Percentiles rank a stretch among this genome's conserved stretches.
phyloP scores from a whole-genome alignment of 2,329 filamentous ascomycete species.

The Sphaerulina populicola region DNA sequence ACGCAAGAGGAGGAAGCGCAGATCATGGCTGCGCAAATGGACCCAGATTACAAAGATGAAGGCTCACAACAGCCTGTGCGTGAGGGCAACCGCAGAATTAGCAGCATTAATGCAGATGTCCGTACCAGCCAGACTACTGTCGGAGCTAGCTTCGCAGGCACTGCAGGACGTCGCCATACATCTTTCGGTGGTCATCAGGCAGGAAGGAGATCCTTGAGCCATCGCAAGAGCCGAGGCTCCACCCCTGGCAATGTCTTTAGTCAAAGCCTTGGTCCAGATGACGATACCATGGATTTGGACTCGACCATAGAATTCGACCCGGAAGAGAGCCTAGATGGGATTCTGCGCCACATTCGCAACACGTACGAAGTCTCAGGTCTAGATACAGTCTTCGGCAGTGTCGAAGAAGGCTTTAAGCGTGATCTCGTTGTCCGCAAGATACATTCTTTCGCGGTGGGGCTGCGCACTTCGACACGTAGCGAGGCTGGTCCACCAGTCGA shows the following conservation, averaged over 20 bases:
- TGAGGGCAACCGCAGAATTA: conserved; percentile 65
- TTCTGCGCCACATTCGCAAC: conserved; percentile 26
- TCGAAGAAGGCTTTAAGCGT: conserved; percentile 29
- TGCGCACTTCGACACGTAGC: conserved; percentile 9
- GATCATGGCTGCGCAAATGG: conserved; percentile 43
- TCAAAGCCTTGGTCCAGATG: conserved; percentile 28
- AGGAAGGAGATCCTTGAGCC: conserved; percentile 53
- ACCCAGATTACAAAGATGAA: conserved; percentile 40
- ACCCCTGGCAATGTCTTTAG: conserved; percentile 43
- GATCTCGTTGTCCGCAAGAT: conserved; percentile 32
- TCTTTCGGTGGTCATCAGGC: conserved; percentile 61
- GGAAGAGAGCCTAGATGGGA: conserved; percentile 25
- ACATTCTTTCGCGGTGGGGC: conserved; percentile 21
- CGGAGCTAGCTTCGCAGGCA: conserved; percentile 42
- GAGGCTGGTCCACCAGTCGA: not conserved
- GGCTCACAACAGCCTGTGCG: conserved; percentile 44
- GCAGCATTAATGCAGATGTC: conserved; percentile 63
- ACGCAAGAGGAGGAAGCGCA: conserved; percentile 37
- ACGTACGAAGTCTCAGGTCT: conserved; percentile 27
- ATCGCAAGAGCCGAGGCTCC: conserved; percentile 46
- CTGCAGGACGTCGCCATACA: conserved; percentile 54
- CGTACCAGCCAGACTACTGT: conserved; percentile 34
- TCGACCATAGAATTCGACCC: conserved; percentile 22
- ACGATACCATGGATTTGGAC: conserved; percentile 33
- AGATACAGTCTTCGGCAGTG: conserved; percentile 28